These are phyloP conservation scores for Alternaria panax DNA, from an alignment of 2,329 filamentous ascomycete genomes.

Conservation along the genomic window DNA sequence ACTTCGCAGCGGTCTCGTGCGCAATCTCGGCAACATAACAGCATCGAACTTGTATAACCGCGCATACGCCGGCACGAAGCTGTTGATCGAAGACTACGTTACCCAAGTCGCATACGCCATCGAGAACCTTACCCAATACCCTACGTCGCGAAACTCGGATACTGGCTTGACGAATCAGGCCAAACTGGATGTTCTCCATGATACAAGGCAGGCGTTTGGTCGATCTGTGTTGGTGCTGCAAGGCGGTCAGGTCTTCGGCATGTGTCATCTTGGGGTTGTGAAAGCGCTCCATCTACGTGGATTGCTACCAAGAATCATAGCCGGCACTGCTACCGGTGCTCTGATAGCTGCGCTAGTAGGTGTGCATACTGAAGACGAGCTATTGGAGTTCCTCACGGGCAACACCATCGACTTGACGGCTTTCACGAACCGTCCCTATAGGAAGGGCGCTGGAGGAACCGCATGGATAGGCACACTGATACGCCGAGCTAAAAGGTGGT, in stretches of 20 bases:
- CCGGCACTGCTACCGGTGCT: constrained; percentile 88
- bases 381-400: constrained; percentile 77
- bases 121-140: constrained; percentile 74
- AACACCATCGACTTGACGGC: constrained; percentile 83
- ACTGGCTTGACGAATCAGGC: constrained; percentile 71
- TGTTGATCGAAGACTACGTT: constrained; percentile 90
- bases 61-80: constrained; percentile 87
- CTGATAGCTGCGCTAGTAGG: constrained; percentile 88
- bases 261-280: constrained; percentile 89
- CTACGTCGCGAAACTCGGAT: constrained; percentile 60
- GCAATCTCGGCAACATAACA: constrained; percentile 92
- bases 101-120: constrained; percentile 82
- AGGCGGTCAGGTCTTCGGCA: constrained; percentile 87
- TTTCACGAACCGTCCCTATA: constrained; percentile 62
- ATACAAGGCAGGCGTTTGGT: constrained; percentile 87
- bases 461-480: constrained; percentile 64
- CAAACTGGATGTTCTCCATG: constrained; percentile 85
- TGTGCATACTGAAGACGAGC: constrained; percentile 84
- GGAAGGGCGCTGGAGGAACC: constrained; percentile 36
- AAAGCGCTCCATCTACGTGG: constrained; percentile 84
- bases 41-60: constrained; percentile 81
- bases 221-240: constrained; percentile 85
- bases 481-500: constrained; percentile 73
- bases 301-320: constrained; percentile 86
- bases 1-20: constrained; percentile 75